Base-by-base conservation (phyloP, 2,329 filamentous ascomycete species). In the Onygenales sp. region DNA sequence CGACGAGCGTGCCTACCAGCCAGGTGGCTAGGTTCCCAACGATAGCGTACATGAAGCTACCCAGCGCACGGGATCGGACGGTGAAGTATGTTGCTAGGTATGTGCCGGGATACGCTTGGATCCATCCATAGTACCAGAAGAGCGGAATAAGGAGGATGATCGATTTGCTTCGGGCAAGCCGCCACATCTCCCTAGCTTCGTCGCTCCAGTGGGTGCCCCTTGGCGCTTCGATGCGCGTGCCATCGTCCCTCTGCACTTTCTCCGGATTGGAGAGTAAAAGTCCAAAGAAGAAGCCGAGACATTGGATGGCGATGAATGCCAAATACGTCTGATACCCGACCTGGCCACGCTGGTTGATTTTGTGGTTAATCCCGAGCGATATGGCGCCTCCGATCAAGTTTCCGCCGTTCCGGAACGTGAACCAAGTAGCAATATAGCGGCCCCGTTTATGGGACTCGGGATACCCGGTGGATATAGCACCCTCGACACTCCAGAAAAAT, bases 401-500 rank as follows among this genome's bases (percentile, higher is more conserved):
- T 0, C 72, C 73, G 2, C 67, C 61, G 11, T 70, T 70, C 14
- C 70, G 69, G 46, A 70, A 71, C 4, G 67, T 68, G 50, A 75
- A 66, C 73, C 73, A 76, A 14, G 43, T 46, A 13, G 43, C 43
- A 7, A 89, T 71, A 14, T 82, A 80, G 13, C 77, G 77, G 0
- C 83, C 84, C 51, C 80, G 78, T 47, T 86, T 86, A 63, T 80
- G 81, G 0, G 84, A 83, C 60, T 89, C 85, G 0, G 85, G 85
- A 58, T 89, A 89, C 0, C 82, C 77, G 21, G 89, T 79, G 0
- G 85, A 85, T 53, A 89, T 86, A 0, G 86, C 85, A 0, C 83
- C 83, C 67, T 89, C 86, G 0, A 85, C 81, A 75, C 83, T 83
- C 86, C 86, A 89, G 67, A 89, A 89, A 0, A 89, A 74, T 0